Conservation (phyloP, 306 rosid species). For the Vigna trinervia region DNA sequence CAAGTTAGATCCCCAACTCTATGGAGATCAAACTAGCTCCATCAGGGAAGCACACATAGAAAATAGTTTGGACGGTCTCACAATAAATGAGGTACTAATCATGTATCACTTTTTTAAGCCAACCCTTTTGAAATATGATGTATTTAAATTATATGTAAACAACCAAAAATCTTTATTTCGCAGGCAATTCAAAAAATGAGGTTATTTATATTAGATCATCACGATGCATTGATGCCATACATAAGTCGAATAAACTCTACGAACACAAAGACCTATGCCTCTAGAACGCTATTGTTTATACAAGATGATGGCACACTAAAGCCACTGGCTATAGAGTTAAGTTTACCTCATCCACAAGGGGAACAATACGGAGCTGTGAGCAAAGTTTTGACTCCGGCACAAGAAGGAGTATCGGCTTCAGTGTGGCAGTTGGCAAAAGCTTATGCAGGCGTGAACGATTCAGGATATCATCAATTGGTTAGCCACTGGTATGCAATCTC, state of each 20-base stretch:
- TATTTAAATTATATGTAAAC: slow-evolving; percentile 6
- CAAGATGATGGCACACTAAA: slow-evolving; percentile 80
- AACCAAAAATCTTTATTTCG: slow-evolving; percentile 9
- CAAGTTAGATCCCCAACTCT: slow-evolving; percentile 64
- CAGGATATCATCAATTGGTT: slow-evolving; percentile 92
- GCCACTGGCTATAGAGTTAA: slow-evolving; percentile 88
- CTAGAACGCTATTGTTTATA: slow-evolving; percentile 79
- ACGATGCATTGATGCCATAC: slow-evolving; percentile 84
- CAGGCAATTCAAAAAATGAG: slow-evolving; percentile 74
- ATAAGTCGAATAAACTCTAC: slow-evolving; percentile 84
- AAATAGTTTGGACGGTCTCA: slow-evolving; percentile 63
- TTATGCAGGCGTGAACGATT: slow-evolving; percentile 86
- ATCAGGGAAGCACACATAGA: slow-evolving; percentile 66
- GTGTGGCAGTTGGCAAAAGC: slow-evolving; percentile 97
- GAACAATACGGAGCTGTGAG: slow-evolving; percentile 71
- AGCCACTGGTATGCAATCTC: slow-evolving; percentile 82
- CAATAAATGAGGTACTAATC: slow-evolving; percentile 62
- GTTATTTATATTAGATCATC: slow-evolving; percentile 84
- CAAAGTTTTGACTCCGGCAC: slow-evolving; percentile 73
- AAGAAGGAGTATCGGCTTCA: slow-evolving; percentile 64
- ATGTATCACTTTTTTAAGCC: slow-evolving; percentile 12
- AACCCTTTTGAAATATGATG: slow-evolving; percentile 4
- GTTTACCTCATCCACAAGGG: slow-evolving; percentile 95
- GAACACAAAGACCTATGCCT: slow-evolving; percentile 76
- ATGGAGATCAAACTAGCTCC: slow-evolving; percentile 81